phyloP scores from a whole-genome alignment of 2,329 filamentous ascomycete species.

The Cercospora canescens region DNA sequence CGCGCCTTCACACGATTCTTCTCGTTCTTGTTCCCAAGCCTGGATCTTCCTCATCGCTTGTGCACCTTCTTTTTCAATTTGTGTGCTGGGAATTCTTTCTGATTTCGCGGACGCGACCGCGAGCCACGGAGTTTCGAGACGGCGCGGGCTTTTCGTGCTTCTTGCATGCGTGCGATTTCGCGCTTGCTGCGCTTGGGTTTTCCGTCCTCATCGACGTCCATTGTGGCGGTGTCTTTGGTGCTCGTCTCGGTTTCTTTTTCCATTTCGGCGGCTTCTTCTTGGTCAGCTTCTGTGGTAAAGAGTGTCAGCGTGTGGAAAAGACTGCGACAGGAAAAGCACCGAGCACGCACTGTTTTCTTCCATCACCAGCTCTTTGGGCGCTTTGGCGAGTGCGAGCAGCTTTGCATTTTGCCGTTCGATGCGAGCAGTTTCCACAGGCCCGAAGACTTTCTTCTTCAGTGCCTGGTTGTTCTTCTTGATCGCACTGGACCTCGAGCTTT shows the following conservation, averaged over 20 bases:
- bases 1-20: not conserved
- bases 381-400: constrained; percentile 74
- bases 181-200: constrained; percentile 24
- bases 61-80: constrained; percentile 24
- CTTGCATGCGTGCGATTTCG: constrained; percentile 24
- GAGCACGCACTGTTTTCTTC: constrained; percentile 37
- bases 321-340: not conserved
- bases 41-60: constrained; percentile 26
- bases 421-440: constrained; percentile 75
- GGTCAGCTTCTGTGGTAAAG: not conserved
- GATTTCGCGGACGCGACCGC: constrained; percentile 40
- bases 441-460: constrained; percentile 80
- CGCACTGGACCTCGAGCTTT: constrained; percentile 75
- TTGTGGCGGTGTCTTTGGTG: not conserved
- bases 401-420: constrained; percentile 83
- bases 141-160: constrained; percentile 36
- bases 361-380: constrained; percentile 70
- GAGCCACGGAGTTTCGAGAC: constrained; percentile 34
- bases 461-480: constrained; percentile 81
- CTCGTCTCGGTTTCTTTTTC: constrained; percentile 3
- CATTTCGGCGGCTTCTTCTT: not conserved
- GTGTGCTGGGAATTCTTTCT: constrained; percentile 39
- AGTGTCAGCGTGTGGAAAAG: not conserved
- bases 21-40: not conserved
- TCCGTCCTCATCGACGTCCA: constrained; percentile 40